Evolutionary conservation across 129 eudicot genomes (phyloP), one percentile per base, ranked within the genome.

Genomic region (Helianthus tuberosus): DNA sequence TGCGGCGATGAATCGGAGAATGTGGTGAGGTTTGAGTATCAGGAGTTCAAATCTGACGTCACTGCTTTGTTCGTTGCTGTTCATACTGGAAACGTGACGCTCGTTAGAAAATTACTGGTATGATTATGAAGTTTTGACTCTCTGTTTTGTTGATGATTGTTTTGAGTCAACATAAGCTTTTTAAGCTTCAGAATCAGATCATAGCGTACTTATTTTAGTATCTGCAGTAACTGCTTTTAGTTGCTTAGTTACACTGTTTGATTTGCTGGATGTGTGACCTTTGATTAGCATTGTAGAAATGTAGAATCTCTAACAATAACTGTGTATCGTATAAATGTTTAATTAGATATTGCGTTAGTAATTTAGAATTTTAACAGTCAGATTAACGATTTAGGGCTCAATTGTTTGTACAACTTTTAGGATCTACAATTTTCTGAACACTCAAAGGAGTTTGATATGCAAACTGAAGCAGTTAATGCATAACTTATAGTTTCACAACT

Each of bases 11-110:
- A 88, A 39, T 75, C 75, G 64, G 82, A 87, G 27, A 83, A 76
- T 66, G 91, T 83, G 68, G 96, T 86, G 57, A 63, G 77, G 17
- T 73, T 88, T 16, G 79, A 73, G 53, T 81, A 77, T 50, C 84
- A 78, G 68, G 90, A 85, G 76, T 73, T 88, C 17, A 85, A 83
- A n/a, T 78, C 91, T 27, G 98, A 94, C 29, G 97, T 85, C 29
- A 88, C 97, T 47, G 81, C 97, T 12, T 77, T 94, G 81, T 94
- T 94, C 75, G 75, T 91, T 44, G 98, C 98, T 49, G 98, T 74
- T 72, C 84, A 81, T 74, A 79, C 86, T 50, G 97, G 97, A 66
- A 83, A 88, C 76, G 70, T 73, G 41, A 43, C 83, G 35, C 88
- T 94, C 66, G 87, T 88, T 1, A 78, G 88, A 53, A 82, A 81